Base-by-base conservation (phyloP, 179 eudicot genomes). In the Beta macrorhiza region DNA sequence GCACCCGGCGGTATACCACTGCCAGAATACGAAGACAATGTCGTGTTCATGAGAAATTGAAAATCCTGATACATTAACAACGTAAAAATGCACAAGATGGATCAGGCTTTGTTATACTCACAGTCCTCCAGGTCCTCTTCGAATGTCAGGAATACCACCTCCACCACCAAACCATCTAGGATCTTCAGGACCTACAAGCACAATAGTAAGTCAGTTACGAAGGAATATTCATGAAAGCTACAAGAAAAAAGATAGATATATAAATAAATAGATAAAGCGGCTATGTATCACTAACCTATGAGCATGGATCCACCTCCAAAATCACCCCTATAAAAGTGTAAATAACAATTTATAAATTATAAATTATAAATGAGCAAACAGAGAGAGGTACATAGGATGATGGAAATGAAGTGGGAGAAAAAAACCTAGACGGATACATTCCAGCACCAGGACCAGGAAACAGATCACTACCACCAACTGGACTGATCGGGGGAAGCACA, bases 1-100 rank as follows among this genome's bases (percentile, higher is more conserved):
- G 93, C 98, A 78, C 99, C 97, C 0, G 95, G 99, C 10, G 94
- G 93, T 59, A 88, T 86, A 78, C 90, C 93, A 75, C 98, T 94
- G 91, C 76, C 68, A 74, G 57, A 83, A 70, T 70, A 81, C 67
- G 73, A 78, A 51, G 17, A 49, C 25, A 63, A 25, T 64, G 69
- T 56, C 14, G 62, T 19, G n/a, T 71, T 5, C 16, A 45, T 62
- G 83, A 67, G 32, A 53, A 62, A 74, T 81, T 62, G 45, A 53
- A 62, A 74, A 52, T 10, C 76, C 13, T 52, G 17, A 83, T 63
- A 25, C 6, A 1, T 1, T 15, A 72, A 25, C 25, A 25, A 16
- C 6, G 19, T 17, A 9, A 58, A 75, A 5, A 75, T 64, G 65
- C 53, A 74, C 37, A 59, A 67, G 77, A 70, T 72, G 5, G 64